Percentiles rank a stretch among this genome's conserved stretches.
These are phyloP conservation scores for Glycine soja DNA, from an alignment of 306 rosid genomes.

Conservation along the genomic window DNA sequence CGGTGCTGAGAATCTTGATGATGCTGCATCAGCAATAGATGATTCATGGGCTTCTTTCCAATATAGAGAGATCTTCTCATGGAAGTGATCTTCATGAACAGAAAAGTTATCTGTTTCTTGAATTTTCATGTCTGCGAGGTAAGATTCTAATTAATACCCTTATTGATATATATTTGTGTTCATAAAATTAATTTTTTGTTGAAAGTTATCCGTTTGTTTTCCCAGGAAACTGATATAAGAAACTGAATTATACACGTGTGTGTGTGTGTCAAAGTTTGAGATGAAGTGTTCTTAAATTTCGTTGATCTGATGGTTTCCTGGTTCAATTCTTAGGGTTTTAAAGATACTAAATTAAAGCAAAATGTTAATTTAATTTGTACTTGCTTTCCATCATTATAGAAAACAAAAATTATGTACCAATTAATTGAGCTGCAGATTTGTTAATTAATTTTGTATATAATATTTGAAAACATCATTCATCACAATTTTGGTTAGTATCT, in stretches of 20 bases:
- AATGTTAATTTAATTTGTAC: background rate
- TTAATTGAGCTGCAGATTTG: background rate
- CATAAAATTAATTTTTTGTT: background rate
- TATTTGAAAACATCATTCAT: background rate
- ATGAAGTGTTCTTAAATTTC: background rate
- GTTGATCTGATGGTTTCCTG: constrained; percentile 2
- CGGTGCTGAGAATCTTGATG: constrained; percentile 94
- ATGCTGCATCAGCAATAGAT: constrained; percentile 98
- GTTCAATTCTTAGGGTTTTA: constrained; percentile 36
- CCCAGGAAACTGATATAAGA: background rate
- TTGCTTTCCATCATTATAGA: background rate
- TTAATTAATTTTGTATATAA: background rate
- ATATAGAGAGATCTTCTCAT: background rate
- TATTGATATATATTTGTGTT: background rate
- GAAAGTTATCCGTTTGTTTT: background rate
- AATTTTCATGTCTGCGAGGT: background rate
- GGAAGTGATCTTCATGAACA: too few relatives aligned
- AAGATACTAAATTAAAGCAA: constrained; percentile 12
- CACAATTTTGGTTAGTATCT: background rate
- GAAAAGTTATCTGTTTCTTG: background rate
- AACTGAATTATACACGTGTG: background rate
- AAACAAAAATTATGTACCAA: background rate
- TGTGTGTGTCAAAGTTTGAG: background rate
- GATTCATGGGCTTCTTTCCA: constrained; percentile 46
- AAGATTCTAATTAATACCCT: constrained; percentile 16